A percentile compares a stretch with the other conserved stretches of the same genome.
phyloP scores from a whole-genome alignment of 2,329 filamentous ascomycete genomes.

The Cryphonectria naterciae region DNA sequence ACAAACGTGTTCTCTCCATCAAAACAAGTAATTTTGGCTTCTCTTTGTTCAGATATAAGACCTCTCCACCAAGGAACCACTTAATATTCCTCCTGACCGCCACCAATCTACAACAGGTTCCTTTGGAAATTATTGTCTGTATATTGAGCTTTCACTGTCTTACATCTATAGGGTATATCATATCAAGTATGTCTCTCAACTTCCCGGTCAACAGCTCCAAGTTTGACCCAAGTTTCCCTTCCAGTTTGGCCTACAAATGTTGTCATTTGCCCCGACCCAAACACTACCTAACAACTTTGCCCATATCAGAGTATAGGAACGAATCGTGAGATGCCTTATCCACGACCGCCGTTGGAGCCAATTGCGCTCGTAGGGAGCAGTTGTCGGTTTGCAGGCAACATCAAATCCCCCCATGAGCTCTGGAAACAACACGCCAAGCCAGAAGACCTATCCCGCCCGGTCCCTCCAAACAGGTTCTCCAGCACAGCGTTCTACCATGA shows the following conservation, averaged over 20 bases:
- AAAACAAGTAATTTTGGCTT: not conserved
- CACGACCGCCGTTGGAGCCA: conserved; percentile 32
- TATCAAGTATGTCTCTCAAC: not conserved
- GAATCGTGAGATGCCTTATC: conserved; percentile 23
- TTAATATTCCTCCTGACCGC: not conserved
- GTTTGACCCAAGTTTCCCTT: not conserved
- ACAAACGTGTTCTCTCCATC: not conserved
- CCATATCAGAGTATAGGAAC: not conserved
- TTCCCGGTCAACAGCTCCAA: not conserved
- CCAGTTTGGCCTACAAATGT: not conserved
- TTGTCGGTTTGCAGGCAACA: conserved; percentile 41
- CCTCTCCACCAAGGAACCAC: not conserved
- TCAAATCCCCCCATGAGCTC: conserved; percentile 37
- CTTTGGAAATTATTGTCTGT: not conserved
- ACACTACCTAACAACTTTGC: not conserved
- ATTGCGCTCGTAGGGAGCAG: conserved; percentile 37
- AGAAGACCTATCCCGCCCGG: conserved; percentile 34
- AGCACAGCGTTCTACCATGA: conserved; percentile 38
- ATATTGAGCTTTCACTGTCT: not conserved
- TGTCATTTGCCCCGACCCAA: not conserved
- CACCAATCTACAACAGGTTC: not conserved
- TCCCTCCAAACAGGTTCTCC: conserved; percentile 38
- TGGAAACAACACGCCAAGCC: conserved; percentile 39
- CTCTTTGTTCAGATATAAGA: not conserved
- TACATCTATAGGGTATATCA: not conserved